A percentile compares a stretch with the other conserved stretches of the same genome.
phyloP scores from a whole-genome alignment of 169 alveolate species.

The Cryptosporidium muris region DNA sequence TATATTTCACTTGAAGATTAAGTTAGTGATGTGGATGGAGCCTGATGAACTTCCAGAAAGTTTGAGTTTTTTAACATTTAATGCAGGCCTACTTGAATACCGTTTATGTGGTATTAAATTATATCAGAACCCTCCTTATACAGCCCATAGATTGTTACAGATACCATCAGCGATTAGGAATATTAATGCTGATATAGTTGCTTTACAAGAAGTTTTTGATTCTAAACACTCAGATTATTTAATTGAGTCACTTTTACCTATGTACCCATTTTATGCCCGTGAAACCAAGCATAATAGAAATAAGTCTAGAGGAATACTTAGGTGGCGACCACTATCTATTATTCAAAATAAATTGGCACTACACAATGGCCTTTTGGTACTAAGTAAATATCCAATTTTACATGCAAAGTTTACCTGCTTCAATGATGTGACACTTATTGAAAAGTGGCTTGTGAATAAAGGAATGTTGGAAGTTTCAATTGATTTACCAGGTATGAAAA shows the following conservation, averaged over 20 bases:
- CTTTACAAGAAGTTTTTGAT: conserved; percentile 88
- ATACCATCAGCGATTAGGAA: conserved; percentile 85
- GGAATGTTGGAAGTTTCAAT: conserved; percentile 88
- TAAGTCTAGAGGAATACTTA: conserved; percentile 21
- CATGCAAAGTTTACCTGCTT: conserved; percentile 84
- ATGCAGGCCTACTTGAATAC: conserved; percentile 88
- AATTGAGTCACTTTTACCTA: conserved; percentile 77
- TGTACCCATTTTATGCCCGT: conserved; percentile 84
- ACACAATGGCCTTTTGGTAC: conserved; percentile 87
- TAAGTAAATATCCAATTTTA: conserved; percentile 87
- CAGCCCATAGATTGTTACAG: conserved; percentile 82
- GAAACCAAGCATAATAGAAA: conserved; percentile 59
- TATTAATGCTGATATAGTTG: conserved; percentile 87
- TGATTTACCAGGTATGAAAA: conserved; percentile 85
- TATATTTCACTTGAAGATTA: neutral
- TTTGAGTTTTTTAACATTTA: conserved; percentile 83
- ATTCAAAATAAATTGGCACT: conserved; percentile 77
- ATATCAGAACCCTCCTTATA: conserved; percentile 89
- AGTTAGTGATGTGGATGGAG: conserved; percentile 51
- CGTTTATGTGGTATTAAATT: conserved; percentile 83
- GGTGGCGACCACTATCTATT: conserved; percentile 68
- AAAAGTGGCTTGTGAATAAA: conserved; percentile 84
- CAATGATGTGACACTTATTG: conserved; percentile 86
- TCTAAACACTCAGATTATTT: conserved; percentile 84
- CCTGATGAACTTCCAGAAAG: conserved; percentile 73